A percentile compares a stretch with the other conserved stretches of the same genome.
phyloP scores from a whole-genome alignment of 352 stramenopile species.

The Globisporangium viniferum region DNA sequence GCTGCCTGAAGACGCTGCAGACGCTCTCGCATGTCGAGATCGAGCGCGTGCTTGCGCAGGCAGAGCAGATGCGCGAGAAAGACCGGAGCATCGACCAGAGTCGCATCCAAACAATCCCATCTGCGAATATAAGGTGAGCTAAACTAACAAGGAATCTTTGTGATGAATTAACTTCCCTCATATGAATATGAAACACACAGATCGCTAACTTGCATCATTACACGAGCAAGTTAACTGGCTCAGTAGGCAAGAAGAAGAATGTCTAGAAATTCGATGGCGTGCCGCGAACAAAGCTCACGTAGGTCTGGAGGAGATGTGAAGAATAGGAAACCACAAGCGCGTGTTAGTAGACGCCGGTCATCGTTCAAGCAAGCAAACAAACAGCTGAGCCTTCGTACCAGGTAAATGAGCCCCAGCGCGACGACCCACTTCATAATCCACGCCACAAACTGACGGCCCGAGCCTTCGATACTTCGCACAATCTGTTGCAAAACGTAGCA shows the following conservation, averaged over 20 bases:
- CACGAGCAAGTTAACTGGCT: background rate
- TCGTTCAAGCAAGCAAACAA: background rate
- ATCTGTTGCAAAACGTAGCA: conserved; percentile 24
- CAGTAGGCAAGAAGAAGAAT: background rate
- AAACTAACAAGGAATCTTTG: background rate
- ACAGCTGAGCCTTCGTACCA: conserved; percentile 21
- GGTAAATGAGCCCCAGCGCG: conserved; percentile 43
- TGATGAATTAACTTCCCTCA: background rate
- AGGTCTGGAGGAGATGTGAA: conserved; percentile 8
- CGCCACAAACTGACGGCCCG: conserved; percentile 36
- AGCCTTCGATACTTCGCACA: conserved; percentile 60
- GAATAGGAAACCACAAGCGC: background rate
- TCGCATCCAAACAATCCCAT: background rate
- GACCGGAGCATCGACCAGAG: conserved; percentile 37
- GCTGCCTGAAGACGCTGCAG: conserved; percentile 44
- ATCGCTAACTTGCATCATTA: background rate
- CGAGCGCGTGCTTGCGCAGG: conserved; percentile 29
- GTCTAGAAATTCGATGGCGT: background rate
- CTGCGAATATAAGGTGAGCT: background rate
- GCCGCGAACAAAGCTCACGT: conserved; percentile 18
- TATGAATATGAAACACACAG: background rate
- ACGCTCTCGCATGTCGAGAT: conserved; percentile 29
- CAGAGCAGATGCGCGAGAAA: conserved; percentile 45
- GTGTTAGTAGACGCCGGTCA: background rate
- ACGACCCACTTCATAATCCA: conserved; percentile 66